Base-by-base conservation (phyloP, 306 rosid species). In the Dryas octopetala region DNA sequence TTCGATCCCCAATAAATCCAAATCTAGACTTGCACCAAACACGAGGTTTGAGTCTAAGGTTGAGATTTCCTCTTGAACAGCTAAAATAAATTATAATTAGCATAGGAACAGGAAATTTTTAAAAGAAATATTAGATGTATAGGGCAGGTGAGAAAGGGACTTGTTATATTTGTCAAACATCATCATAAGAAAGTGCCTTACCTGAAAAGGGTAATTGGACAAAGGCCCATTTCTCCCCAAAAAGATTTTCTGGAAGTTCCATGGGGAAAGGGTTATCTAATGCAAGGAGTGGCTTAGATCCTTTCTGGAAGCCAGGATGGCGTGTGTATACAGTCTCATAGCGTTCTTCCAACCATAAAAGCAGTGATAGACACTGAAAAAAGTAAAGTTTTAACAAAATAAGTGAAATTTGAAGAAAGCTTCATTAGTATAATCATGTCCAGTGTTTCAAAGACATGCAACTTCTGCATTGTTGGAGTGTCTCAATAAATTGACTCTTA, bases 141-240 rank as follows among this genome's bases (percentile, higher is more conserved):
- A 41, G 6, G 2, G 23, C 16, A 26, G 7, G 9, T 1, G 26
- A 28, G 10, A 59, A 59, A 4, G 76, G 13, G 76, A 17, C 65
- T 9, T 44, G 45, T 19, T 12, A 6, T 8, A 44, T 71, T 2
- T 57, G 26, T 70, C 9, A 23, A 55, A 3, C 16, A 65, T n/a
- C 43, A 10, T 2, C 4, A 32, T 26, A 50, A 13, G 47, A 10
- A 45, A 60, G 32, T 62, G 16, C 57, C 69, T 53, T 86, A 95
- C 99, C 97, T 88, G 93, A 86, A 82, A 82, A 87, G 62, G 99
- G 97, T 76, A 95, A 84, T 68, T 95, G 99, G 55, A 95, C 97
- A 78, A 95, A 95, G 51, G 97, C 97, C 99, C 99, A 95, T 84
- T 62, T 92, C 76, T 92, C 93, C 38, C 99, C 99, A 14, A 86